phyloP scores from a whole-genome alignment of 2,329 filamentous ascomycete species.

The Ploettnerulaceae sp. region DNA sequence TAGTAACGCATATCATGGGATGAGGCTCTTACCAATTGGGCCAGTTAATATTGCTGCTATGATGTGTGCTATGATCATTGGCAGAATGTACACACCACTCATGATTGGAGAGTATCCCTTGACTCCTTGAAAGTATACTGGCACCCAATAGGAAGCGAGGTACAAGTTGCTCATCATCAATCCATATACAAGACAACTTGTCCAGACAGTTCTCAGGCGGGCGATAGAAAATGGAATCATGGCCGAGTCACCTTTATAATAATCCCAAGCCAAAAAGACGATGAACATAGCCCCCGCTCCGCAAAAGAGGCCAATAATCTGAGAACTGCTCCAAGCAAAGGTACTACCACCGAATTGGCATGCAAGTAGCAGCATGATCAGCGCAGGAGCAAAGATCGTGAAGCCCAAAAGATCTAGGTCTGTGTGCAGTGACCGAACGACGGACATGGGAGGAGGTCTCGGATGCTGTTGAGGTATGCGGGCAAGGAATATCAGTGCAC shows the following conservation, averaged over 20 bases:
- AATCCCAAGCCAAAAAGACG: conserved; percentile 27
- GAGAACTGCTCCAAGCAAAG: conserved; percentile 31
- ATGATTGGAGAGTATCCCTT: conserved; percentile 16
- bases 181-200: conserved; percentile 6
- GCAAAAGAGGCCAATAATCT: conserved; percentile 28
- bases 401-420: conserved; percentile 34
- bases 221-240: conserved; percentile 27
- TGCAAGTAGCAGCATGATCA: conserved; percentile 33
- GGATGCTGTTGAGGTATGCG: neutral
- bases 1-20: neutral
- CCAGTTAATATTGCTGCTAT: conserved; percentile 18
- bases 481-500: neutral
- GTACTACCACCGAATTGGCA: conserved; percentile 33
- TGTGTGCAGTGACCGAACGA: neutral
- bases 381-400: conserved; percentile 31
- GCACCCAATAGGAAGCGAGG: conserved; percentile 15
- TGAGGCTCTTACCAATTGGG: conserved; percentile 7
- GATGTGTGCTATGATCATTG: conserved; percentile 17
- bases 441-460: neutral
- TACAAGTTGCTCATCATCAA: conserved; percentile 7
- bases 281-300: conserved; percentile 21
- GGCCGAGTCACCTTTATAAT: conserved; percentile 22
- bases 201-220: conserved; percentile 18
- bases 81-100: conserved; percentile 29
- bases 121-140: conserved; percentile 34